Evolutionary conservation across 768 basidiomycete genomes (phyloP), one percentile per base, ranked within the genome.

Genomic region (Collybia sordida): DNA sequence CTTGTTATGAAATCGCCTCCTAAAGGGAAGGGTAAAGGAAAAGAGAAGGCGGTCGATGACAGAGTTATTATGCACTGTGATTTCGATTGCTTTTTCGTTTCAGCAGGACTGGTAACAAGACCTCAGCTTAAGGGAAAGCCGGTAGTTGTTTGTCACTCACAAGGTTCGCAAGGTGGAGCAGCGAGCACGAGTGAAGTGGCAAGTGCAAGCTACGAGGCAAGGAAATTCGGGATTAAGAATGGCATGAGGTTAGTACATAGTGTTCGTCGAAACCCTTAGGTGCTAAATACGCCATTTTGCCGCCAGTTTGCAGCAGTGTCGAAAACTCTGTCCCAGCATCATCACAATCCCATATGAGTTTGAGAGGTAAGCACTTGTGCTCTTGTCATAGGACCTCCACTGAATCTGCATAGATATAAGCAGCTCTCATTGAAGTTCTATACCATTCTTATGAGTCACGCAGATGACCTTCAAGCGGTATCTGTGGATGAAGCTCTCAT

Each of bases 81-180:
- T 65, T 98, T 98, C 56, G 97, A 99, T 61, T 93, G 87, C 55
- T 98, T 98, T 75, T 99, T 99, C 62, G 95, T 98, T 9, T 86
- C 90, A 1, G 96, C 87, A n/a, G 92, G 93, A 0, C 69, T 95
- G 44, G 74, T 90, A 2, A 82, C 77, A 50, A 75, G 93, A 1
- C 91, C 93, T 0, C 80, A 96, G 51, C 68, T 97, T 39, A 82
- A 81, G 46, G 93, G 94, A 1, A 92, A 89, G 63, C 92, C 97
- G 0, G 85, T 88, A 7, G 94, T 96, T 0, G 97, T 99, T 0
- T 99, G 97, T 61, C 97, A 99, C 68, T 93, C 94, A 6, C 91
- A 93, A 60, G 86, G 86, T 0, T 69, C 64, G 2, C 84, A 85
- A 55, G 90, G 86, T 3, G 88, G 88, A 6, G 70, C 66, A 19